Percentiles rank a stretch among this genome's conserved stretches.
Conservation (phyloP, 306 rosid species). For the Cicer judaicum region DNA sequence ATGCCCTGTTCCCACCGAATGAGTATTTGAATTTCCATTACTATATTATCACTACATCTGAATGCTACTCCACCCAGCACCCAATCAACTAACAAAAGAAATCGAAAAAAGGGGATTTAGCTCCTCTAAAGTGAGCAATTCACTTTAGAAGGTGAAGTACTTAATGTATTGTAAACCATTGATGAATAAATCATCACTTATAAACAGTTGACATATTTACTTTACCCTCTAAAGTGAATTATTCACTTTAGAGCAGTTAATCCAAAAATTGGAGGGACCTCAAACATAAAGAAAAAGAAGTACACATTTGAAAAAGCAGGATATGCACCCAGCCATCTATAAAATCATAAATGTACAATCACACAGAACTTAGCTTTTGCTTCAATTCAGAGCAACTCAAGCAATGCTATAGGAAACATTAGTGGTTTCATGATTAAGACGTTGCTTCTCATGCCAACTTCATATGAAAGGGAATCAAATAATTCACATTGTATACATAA, state of each 20-base stretch:
- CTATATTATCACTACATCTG: not conserved
- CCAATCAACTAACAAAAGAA: constrained; percentile 13
- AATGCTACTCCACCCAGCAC: constrained; percentile 8
- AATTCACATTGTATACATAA: no score
- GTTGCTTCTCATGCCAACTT: not conserved
- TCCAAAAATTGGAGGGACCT: not conserved
- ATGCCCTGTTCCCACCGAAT: not conserved
- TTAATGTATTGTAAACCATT: not conserved
- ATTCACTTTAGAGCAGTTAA: not conserved
- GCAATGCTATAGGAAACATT: constrained; percentile 16
- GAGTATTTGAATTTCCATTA: constrained; percentile 5
- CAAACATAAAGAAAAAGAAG: not conserved
- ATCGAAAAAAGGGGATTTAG: not conserved
- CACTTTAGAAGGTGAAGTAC: not conserved
- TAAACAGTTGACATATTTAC: not conserved
- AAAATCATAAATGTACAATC: not conserved
- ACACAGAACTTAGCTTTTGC: constrained; percentile 10
- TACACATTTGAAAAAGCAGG: not conserved
- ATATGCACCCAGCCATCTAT: not conserved
- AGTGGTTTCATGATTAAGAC: not conserved
- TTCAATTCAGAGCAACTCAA: constrained; percentile 27
- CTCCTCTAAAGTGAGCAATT: not conserved
- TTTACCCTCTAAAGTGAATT: not conserved
- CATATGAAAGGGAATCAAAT: no score
- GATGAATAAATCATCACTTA: not conserved